Evolutionary conservation across 2,329 filamentous ascomycete species (phyloP), one percentile per base, ranked within the genome.

Genomic region (Ophidiomyces ophidiicola): DNA sequence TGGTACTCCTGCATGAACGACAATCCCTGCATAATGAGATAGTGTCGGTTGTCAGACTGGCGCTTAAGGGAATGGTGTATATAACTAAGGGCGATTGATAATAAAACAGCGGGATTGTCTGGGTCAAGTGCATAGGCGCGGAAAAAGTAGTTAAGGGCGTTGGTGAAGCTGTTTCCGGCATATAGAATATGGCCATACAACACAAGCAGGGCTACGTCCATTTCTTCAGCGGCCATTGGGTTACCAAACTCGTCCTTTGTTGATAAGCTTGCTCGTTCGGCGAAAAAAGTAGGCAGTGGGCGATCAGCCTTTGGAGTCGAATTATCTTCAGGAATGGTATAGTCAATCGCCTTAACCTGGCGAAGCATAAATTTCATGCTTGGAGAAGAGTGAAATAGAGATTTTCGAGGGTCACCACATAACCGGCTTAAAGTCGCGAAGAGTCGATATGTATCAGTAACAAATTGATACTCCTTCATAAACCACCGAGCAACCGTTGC

Each of bases 161-260:
- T 83, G 10, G 78, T 76, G 60, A 90, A 93, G 49, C 80, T 85
- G 35, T 80, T 83, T 2, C 84, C 85, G 0, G 79, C 80, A 51
- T 85, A 86, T 4, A 94, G 69, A 44, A 94, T 85, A 54, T 96
- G 83, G 0, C 83, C 90, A 54, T 94, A 96, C 1, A 94, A 71
- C 57, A 87, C 81, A 8, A 98, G 71, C 6, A 96, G 69, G 18
- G 80, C 80, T 5, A 86, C 74, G 55, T 96, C 87, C 45, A 92
- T 69, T 10, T 72, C 64, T 7, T 59, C 51, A 1, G 59, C 60
- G 2, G 51, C 51, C 10, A 63, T 56, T 21, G 48, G 48, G 23
- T 63, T 51, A 5, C 57, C 60, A 2, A 50, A 44, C 39, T 57
- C 58, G 32, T 63, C 53, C 24, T 55, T 56, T 5, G 59, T 61